Evolutionary conservation across 140 eudicot species (phyloP).

Genomic region (Stevia rebaudiana): DNA sequence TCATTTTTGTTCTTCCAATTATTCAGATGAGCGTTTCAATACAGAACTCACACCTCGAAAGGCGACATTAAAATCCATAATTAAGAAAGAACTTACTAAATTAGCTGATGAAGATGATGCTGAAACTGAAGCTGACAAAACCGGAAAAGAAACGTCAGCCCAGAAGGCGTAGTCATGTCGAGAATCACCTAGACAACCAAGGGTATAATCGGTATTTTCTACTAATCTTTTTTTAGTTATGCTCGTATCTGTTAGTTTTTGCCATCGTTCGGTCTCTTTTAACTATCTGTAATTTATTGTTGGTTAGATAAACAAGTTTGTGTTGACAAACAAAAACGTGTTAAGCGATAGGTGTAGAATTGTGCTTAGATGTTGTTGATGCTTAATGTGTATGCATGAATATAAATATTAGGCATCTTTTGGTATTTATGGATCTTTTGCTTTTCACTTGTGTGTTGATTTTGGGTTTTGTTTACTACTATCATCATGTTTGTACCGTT

Average conservation of each 20-base stretch:
- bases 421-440: constrained; percentile 7
- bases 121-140: constrained; percentile 33
- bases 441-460: neutral
- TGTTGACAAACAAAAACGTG: constrained; percentile 16
- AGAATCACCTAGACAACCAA: neutral
- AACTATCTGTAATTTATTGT: constrained; percentile 26
- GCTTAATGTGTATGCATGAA: constrained; percentile 27
- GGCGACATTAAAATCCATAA: constrained; percentile 54
- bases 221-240: neutral
- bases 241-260: constrained; percentile 1
- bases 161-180: constrained; percentile 13
- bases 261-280: constrained; percentile 12
- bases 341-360: constrained; percentile 21
- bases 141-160: constrained; percentile 33
- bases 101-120: constrained; percentile 60
- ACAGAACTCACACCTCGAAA: constrained; percentile 64
- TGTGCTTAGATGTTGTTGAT: constrained; percentile 15
- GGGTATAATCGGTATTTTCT: constrained; percentile 7
- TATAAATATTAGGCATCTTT: constrained; percentile 23
- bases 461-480: no score
- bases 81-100: constrained; percentile 80
- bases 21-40: constrained; percentile 50
- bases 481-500: no score
- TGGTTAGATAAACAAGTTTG: constrained; percentile 17
- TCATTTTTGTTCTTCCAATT: neutral